Percentiles rank a stretch among this genome's conserved stretches.
Evolutionary conservation across 768 basidiomycete genomes (phyloP).

Genomic region (Rhodotorula babjevae): DNA sequence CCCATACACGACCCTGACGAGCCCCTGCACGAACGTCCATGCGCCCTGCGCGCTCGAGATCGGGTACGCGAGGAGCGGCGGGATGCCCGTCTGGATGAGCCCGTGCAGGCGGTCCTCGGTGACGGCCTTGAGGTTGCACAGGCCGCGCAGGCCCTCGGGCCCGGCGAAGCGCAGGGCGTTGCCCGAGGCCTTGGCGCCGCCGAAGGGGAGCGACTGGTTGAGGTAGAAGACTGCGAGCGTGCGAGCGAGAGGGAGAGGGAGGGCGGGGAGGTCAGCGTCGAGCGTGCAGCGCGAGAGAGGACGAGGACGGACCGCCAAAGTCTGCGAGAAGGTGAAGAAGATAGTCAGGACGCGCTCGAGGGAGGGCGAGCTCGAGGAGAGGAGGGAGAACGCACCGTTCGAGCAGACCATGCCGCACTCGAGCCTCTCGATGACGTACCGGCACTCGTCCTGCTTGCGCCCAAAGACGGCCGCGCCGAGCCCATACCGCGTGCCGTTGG

Average conservation of each 20-base stretch:
- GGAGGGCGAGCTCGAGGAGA: slow-evolving; percentile 50
- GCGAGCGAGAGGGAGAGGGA: background rate
- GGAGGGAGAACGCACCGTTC: slow-evolving; percentile 70
- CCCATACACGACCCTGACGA: slow-evolving; percentile 28
- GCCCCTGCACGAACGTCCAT: slow-evolving; percentile 35
- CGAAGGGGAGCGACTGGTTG: slow-evolving; percentile 90
- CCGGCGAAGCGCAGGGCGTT: slow-evolving; percentile 87
- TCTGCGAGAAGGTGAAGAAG: slow-evolving; percentile 13
- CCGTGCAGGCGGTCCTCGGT: slow-evolving; percentile 80
- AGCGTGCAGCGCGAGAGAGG: background rate
- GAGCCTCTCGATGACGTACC: slow-evolving; percentile 71
- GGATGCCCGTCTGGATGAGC: slow-evolving; percentile 76
- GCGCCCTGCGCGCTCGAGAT: slow-evolving; percentile 54
- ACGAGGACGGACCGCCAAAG: slow-evolving; percentile 27
- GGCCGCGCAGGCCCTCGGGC: slow-evolving; percentile 79
- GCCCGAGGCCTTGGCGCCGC: slow-evolving; percentile 83
- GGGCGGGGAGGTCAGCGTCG: background rate
- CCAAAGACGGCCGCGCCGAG: slow-evolving; percentile 95
- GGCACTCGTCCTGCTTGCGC: slow-evolving; percentile 68
- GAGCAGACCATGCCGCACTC: slow-evolving; percentile 96
- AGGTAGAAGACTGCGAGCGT: slow-evolving; percentile 44
- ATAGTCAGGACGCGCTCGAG: slow-evolving; percentile 27
- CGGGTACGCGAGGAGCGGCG: slow-evolving; percentile 79
- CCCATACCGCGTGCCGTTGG: slow-evolving; percentile 81
- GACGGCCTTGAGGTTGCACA: slow-evolving; percentile 85